A percentile compares a stretch with the other conserved stretches of the same genome.
Conservation (phyloP, 208 protist genomes). For the Entamoeba invadens region DNA sequence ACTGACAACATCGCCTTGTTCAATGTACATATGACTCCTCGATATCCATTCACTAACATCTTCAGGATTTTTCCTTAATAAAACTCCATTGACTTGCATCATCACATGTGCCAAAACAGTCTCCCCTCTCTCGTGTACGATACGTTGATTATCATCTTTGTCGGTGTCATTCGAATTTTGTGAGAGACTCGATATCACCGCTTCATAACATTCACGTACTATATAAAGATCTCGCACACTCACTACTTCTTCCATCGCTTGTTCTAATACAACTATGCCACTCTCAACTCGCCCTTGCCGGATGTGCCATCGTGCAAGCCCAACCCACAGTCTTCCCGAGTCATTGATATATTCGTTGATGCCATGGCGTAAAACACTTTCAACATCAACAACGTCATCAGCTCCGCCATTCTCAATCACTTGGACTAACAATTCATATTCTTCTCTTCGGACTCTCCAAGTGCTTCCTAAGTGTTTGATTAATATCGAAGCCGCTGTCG, state of each 20-base stretch:
- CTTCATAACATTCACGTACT: background rate
- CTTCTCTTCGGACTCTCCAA: background rate
- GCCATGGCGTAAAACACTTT: background rate
- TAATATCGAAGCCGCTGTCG: background rate
- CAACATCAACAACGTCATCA: background rate
- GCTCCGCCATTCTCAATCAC: background rate
- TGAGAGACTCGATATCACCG: too few species aligned
- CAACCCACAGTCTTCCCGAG: background rate
- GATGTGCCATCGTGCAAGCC: background rate
- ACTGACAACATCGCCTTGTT: background rate
- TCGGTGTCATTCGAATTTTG: background rate
- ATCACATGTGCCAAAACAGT: background rate
- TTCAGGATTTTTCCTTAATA: background rate
- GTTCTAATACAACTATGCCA: background rate
- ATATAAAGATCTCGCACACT: background rate
- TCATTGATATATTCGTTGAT: background rate
- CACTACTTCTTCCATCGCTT: background rate
- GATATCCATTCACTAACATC: background rate
- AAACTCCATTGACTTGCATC: background rate
- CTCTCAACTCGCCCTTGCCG: background rate
- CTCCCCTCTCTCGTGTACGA: background rate
- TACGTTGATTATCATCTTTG: background rate
- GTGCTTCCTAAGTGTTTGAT: background rate
- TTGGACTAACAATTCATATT: background rate
- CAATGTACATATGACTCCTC: background rate